Evolutionary conservation across 1,139 yeast genomes (phyloP), one percentile per base, ranked within the genome.

Genomic region (Candida albicans): DNA sequence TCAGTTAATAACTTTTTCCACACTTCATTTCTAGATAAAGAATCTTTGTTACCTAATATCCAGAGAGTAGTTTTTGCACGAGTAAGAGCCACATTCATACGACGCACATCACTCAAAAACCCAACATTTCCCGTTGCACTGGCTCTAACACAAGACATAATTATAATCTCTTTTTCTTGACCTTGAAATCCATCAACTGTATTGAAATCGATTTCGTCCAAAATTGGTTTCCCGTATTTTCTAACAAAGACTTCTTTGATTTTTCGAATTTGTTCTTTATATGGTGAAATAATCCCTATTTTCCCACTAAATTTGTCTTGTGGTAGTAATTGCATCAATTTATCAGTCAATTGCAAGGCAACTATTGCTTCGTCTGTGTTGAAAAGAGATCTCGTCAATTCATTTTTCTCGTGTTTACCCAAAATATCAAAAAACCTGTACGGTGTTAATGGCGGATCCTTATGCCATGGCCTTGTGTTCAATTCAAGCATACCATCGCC

Each of bases 161-260:
- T 81, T 50, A 93, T 88, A 42, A 95, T 82, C 53, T 93, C 98
- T 62, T 91, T 93, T 60, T 93, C 99, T 63, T 93, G 98, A 54
- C 99, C 99, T 70, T 93, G 99, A 61, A 90, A 93, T 1, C 99
- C 99, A 72, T 93, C 99, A 45, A 93, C 93, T 0, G 99, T 90
- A 57, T 91, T 90, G 67, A 95, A 90, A 59, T 88, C 96, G 41
- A 95, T 81, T 48, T 80, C 84, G 29, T 78, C 73, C 24, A 78
- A 64, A 36, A 91, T 85, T 2, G 69, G 57, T 2, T 68, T 69
- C 9, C 98, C 98, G 56, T 78, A 86, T 46, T 69, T 70, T 18
- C 70, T 67, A 9, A 70, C 61, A 54, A 93, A 93, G 1, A 73
- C 66, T 25, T 73, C 71, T 52, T 79, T 79, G 45, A 93, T 62